These are phyloP conservation scores for Thermochaetoides thermophila DNA, from an alignment of 495 filamentous ascomycete species.

Conservation along the genomic window DNA sequence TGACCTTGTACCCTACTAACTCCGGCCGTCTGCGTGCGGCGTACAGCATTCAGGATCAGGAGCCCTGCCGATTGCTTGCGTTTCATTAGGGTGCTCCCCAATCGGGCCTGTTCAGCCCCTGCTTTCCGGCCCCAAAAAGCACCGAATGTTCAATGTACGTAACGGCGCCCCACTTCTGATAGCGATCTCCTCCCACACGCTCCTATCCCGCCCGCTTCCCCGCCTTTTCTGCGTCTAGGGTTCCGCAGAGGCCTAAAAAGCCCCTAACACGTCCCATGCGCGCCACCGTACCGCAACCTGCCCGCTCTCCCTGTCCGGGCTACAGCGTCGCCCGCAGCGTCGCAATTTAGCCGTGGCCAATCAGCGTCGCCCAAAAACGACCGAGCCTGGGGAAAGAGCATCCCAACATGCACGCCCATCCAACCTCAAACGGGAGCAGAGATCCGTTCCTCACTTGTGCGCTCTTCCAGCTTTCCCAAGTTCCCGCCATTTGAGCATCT, in stretches of 20 bases:
- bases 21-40: background rate
- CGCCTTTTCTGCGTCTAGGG: no score
- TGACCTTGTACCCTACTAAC: constrained; percentile 18
- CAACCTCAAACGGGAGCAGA: no score
- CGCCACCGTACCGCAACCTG: constrained; percentile 5
- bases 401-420: background rate
- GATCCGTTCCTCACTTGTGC: no score
- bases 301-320: constrained; percentile 3
- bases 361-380: constrained; percentile 13
- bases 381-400: constrained; percentile 14
- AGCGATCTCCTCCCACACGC: no score
- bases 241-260: no score
- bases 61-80: constrained; percentile 8
- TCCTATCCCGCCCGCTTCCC: no score
- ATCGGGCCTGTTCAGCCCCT: constrained; percentile 22
- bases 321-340: constrained; percentile 11
- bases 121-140: constrained; percentile 7
- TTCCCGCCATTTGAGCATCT: no score
- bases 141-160: constrained; percentile 5
- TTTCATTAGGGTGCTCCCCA: constrained; percentile 18
- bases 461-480: no score
- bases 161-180: no score
- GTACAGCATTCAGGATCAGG: background rate
- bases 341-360: constrained; percentile 29
- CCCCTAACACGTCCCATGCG: constrained; percentile 1